Evolutionary conservation across 1,284 basidiomycete genomes (phyloP).

Genomic region (Apiotrichum domesticum): DNA sequence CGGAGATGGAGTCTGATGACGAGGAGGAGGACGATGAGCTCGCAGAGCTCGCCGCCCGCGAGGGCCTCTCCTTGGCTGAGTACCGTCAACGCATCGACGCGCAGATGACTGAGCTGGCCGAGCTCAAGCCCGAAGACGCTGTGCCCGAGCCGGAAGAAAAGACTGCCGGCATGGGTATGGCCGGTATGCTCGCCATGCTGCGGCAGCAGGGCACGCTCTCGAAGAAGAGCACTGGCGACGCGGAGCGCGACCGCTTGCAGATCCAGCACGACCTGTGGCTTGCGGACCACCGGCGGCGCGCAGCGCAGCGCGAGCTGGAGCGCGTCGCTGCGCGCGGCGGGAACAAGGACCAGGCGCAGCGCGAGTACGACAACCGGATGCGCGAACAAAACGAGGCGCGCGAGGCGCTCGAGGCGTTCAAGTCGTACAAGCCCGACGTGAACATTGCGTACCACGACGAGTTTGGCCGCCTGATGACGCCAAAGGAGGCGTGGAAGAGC

Average conservation of each 20-base stretch:
- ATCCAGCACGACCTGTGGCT: conserved; percentile 85
- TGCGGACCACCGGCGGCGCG: conserved; percentile 68
- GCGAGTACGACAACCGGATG: conserved; percentile 88
- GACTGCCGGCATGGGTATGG: conserved; percentile 73
- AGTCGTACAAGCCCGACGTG: conserved; percentile 92
- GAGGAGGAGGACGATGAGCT: conserved; percentile 65
- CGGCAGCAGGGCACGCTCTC: conserved; percentile 86
- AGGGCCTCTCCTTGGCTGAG: conserved; percentile 44
- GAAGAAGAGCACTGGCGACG: conserved; percentile 58
- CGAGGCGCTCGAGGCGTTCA: conserved; percentile 74
- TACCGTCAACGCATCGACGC: conserved; percentile 45
- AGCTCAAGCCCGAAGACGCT: conserved; percentile 66
- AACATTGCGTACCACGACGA: conserved; percentile 97
- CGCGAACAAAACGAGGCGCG: conserved; percentile 88
- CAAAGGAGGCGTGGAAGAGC: conserved; percentile 96
- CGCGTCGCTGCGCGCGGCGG: conserved; percentile 64
- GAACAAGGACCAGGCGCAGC: conserved; percentile 87
- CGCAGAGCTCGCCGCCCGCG: conserved; percentile 46
- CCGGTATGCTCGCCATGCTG: conserved; percentile 77
- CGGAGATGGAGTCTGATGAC: conserved; percentile 57
- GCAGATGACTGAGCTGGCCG: conserved; percentile 51
- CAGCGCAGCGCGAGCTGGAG: conserved; percentile 74
- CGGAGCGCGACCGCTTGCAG: conserved; percentile 59
- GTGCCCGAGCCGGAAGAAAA: conserved; percentile 51
- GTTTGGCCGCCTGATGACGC: conserved; percentile 70